Conservation (phyloP, 768 basidiomycete genomes). For the Porphyrellus cyaneotinctus region DNA sequence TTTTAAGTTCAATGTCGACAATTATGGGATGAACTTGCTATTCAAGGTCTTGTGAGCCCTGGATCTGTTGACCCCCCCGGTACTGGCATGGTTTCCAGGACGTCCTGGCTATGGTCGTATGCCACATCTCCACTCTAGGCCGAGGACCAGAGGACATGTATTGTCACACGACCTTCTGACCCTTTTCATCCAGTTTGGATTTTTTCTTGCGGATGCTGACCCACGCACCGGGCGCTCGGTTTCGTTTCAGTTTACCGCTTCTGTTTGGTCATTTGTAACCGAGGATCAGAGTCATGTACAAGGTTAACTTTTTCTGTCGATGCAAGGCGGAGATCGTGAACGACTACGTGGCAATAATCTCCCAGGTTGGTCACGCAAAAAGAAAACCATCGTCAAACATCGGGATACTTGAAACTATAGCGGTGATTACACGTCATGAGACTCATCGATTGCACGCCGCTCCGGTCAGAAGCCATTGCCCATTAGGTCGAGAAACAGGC, state of each 20-base stretch:
- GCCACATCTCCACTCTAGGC: not conserved
- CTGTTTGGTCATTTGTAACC: not conserved
- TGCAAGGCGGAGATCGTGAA: not conserved
- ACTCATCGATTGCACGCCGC: not conserved
- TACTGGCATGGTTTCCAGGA: slow-evolving; percentile 1
- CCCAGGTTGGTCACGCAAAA: not conserved
- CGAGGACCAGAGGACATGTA: not conserved
- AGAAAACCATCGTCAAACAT: not conserved
- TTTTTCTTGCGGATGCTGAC: not conserved
- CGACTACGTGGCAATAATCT: not conserved
- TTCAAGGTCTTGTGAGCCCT: slow-evolving; percentile 1
- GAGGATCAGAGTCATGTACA: not conserved
- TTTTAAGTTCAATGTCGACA: slow-evolving; percentile 7
- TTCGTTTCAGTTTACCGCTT: not conserved
- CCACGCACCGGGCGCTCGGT: not conserved
- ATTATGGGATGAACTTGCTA: slow-evolving; percentile 12
- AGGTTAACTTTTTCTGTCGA: not conserved
- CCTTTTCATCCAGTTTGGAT: slow-evolving; percentile 6
- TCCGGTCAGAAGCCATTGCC: not conserved
- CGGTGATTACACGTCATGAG: slow-evolving; percentile 18
- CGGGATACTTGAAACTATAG: slow-evolving; percentile 15
- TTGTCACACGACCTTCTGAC: slow-evolving; percentile 16
- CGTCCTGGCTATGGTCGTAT: not conserved
- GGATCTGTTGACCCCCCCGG: slow-evolving; percentile 1
- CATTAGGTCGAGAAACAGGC: slow-evolving; percentile 8